Evolutionary conservation across 352 stramenopile species (phyloP).

Genomic region (Globisporangium sylvaticum): DNA sequence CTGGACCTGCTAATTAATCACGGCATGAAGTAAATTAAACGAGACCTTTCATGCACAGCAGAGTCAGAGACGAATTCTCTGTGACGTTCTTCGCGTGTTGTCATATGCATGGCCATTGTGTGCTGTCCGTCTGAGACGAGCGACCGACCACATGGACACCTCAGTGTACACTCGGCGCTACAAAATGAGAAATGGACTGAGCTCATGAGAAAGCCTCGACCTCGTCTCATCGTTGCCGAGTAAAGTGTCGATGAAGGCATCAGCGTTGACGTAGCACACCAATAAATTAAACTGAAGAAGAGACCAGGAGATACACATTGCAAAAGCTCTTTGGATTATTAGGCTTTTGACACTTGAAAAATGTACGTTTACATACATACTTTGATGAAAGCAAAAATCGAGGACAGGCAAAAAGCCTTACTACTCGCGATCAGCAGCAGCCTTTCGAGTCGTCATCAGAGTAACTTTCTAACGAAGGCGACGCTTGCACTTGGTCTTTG

Average conservation of each 20-base stretch:
- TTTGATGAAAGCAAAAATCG: too few relatives aligned
- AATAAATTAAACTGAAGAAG: too few relatives aligned
- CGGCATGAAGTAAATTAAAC: not conserved
- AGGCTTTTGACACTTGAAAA: not conserved
- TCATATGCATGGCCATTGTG: not conserved
- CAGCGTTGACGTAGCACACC: too few relatives aligned
- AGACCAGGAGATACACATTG: not conserved
- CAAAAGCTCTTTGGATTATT: not conserved
- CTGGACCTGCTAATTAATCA: not conserved
- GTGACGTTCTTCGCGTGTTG: not conserved
- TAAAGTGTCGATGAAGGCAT: too few relatives aligned
- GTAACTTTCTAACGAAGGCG: slow-evolving; percentile 4
- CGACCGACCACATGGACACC: not conserved
- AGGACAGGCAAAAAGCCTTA: not conserved
- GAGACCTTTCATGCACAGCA: not conserved
- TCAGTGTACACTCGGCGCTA: not conserved
- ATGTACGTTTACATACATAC: not conserved
- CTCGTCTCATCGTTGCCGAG: not conserved
- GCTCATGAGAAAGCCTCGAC: not conserved
- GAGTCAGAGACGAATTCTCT: not conserved
- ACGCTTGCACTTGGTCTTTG: slow-evolving; percentile 8
- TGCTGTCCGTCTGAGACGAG: not conserved
- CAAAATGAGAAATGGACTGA: too few relatives aligned
- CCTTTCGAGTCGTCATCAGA: not conserved
- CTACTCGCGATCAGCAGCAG: not conserved